These are phyloP conservation scores for Kodamaea restingae DNA, from an alignment of 805 yeast genomes.

Conservation along the genomic window DNA sequence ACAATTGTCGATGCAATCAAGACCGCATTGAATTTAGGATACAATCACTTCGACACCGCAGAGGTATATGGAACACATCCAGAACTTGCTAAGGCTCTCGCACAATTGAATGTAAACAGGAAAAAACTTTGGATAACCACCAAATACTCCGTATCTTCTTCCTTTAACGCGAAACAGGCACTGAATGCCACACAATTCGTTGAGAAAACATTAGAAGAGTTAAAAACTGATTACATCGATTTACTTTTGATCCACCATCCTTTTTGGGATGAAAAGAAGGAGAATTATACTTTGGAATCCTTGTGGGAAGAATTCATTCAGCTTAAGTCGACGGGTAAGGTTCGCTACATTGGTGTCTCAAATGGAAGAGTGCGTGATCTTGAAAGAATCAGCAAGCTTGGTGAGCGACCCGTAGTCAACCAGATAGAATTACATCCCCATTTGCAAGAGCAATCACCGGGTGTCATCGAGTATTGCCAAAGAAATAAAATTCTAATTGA, in stretches of 20 bases:
- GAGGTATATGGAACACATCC: slow-evolving; percentile 21
- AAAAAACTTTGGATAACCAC: slow-evolving; percentile 22
- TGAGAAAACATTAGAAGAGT: slow-evolving; percentile 39
- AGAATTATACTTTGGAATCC: slow-evolving; percentile 14
- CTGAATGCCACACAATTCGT: slow-evolving; percentile 46
- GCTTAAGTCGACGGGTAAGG: slow-evolving; percentile 19
- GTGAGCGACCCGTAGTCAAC: slow-evolving; percentile 28
- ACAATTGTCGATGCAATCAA: slow-evolving; percentile 14
- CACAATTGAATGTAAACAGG: slow-evolving; percentile 11
- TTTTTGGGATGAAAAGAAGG: slow-evolving; percentile 31
- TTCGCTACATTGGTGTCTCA: slow-evolving; percentile 20
- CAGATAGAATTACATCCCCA: slow-evolving; percentile 24
- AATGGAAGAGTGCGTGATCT: slow-evolving; percentile 15
- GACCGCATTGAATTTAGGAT: slow-evolving; percentile 16
- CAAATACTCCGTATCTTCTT: slow-evolving; percentile 31
- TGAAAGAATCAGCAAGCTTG: slow-evolving; percentile 16
- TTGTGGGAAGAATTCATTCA: slow-evolving; percentile 17
- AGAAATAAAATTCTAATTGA: slow-evolving; percentile 15
- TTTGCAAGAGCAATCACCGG: slow-evolving; percentile 18
- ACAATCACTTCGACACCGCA: slow-evolving; percentile 20
- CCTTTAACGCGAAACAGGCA: slow-evolving; percentile 21
- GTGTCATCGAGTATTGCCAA: slow-evolving; percentile 13
- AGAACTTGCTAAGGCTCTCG: slow-evolving; percentile 17
- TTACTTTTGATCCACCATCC: slow-evolving; percentile 62
- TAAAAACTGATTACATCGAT: slow-evolving; percentile 52